These are phyloP conservation scores for Poa pratensis DNA, from an alignment of 176 grass and related monocot genomes.

Conservation along the genomic window DNA sequence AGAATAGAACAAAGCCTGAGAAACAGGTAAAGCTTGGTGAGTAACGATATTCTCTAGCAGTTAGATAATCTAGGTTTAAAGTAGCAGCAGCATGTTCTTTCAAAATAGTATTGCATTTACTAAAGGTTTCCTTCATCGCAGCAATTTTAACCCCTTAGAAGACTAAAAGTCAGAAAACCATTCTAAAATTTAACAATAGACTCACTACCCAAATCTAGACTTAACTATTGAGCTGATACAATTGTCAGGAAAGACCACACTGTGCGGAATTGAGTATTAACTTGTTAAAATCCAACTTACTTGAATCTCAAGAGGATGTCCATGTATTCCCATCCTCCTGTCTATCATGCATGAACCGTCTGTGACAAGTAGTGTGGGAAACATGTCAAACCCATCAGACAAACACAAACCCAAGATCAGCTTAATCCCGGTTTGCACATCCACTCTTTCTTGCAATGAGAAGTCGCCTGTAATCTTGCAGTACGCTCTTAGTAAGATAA, in stretches of 20 bases:
- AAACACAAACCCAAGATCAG: slow-evolving; percentile 79
- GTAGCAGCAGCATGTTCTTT: slow-evolving; percentile 8
- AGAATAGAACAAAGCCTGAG: slow-evolving; percentile 80
- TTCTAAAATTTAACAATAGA: neutral
- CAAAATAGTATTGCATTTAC: neutral
- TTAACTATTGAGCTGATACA: slow-evolving; percentile 9
- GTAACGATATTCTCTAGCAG: neutral
- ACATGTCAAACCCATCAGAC: slow-evolving; percentile 89
- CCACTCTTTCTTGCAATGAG: slow-evolving; percentile 71
- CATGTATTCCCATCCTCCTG: slow-evolving; percentile 88
- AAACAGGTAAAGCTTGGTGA: slow-evolving; percentile 32
- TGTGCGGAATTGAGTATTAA: neutral
- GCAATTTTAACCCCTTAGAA: neutral
- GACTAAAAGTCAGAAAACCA: neutral
- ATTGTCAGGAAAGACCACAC: slow-evolving; percentile 12
- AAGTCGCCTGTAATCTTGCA: slow-evolving; percentile 80
- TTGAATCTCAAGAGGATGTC: slow-evolving; percentile 90
- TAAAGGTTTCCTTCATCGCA: neutral
- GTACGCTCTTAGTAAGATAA: slow-evolving; percentile 84
- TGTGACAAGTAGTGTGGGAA: slow-evolving; percentile 80
- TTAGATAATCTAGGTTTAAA: slow-evolving; percentile 7
- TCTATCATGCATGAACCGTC: slow-evolving; percentile 94
- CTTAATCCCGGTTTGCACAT: slow-evolving; percentile 83
- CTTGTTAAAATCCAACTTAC: slow-evolving; percentile 44
- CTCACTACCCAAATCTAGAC: neutral